Conservation (phyloP, 768 basidiomycete species). For the Collybiopsis confluens region DNA sequence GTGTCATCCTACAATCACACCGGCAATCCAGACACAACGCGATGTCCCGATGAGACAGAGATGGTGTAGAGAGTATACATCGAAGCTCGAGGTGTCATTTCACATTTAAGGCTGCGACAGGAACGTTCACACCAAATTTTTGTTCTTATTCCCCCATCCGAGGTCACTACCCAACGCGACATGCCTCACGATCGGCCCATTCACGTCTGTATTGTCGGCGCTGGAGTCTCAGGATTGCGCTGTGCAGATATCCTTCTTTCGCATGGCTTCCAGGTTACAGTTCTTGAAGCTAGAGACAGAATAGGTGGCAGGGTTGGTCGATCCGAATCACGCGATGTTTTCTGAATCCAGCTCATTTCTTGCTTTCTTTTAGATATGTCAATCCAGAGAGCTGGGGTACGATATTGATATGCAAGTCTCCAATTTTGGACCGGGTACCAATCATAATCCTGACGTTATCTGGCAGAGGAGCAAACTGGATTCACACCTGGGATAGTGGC, state of each 20-base stretch:
- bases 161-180: no score
- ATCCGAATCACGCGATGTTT: no score
- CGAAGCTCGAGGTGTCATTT: no score
- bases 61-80: no score
- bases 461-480: constrained; percentile 17
- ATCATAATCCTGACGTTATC: constrained; percentile 1
- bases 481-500: constrained; percentile 15
- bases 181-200: background rate
- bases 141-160: background rate
- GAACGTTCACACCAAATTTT: no score
- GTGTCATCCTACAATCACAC: no score
- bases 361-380: constrained; percentile 11
- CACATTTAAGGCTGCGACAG: no score
- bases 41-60: no score
- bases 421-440: background rate
- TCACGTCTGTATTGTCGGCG: constrained; percentile 17
- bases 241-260: constrained; percentile 15
- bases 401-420: constrained; percentile 14
- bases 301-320: constrained; percentile 17
- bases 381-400: constrained; percentile 16
- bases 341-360: background rate
- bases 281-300: constrained; percentile 17
- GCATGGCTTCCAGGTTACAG: constrained; percentile 13
- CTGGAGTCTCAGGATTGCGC: constrained; percentile 16
- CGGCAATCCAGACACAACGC: no score